These are phyloP conservation scores for Cinchona pubescens DNA, from an alignment of 257 asterid genomes.

Conservation along the genomic window DNA sequence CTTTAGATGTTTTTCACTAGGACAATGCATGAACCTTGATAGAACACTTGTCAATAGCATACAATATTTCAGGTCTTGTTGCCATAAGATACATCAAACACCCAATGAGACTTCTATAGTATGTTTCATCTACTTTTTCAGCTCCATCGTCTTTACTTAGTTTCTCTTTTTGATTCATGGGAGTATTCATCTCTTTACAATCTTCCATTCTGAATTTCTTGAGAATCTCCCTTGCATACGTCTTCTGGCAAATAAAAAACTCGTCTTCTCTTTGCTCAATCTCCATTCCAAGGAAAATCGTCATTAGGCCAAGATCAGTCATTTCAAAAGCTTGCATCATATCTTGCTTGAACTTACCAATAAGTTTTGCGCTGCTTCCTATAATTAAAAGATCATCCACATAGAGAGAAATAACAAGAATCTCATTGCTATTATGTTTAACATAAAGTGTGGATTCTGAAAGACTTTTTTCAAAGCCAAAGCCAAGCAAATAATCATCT, in stretches of 20 bases:
- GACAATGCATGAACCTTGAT: slow-evolving; percentile 7
- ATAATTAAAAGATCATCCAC: slow-evolving; percentile 6
- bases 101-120: slow-evolving; percentile 2
- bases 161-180: slow-evolving; percentile 13
- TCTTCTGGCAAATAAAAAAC: neutral
- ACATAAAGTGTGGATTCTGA: no score
- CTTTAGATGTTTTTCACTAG: neutral
- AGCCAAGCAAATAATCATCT: neutral
- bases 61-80: neutral
- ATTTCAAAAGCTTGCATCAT: slow-evolving; percentile 9
- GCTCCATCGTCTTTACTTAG: neutral
- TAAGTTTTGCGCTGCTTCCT: neutral
- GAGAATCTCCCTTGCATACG: neutral
- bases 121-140: neutral
- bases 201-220: neutral
- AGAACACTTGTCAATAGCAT: slow-evolving; percentile 5
- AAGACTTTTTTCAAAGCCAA: neutral
- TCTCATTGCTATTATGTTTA: neutral
- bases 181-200: neutral
- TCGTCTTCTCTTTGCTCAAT: neutral
- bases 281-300: slow-evolving; percentile 3
- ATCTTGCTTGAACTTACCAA: neutral
- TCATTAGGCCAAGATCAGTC: neutral
- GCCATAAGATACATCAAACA: slow-evolving; percentile 12
- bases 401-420: neutral